A percentile compares a stretch with the other conserved stretches of the same genome.
Conservation (phyloP, 352 stramenopile genomes). For the Globisporangium ultimum region DNA sequence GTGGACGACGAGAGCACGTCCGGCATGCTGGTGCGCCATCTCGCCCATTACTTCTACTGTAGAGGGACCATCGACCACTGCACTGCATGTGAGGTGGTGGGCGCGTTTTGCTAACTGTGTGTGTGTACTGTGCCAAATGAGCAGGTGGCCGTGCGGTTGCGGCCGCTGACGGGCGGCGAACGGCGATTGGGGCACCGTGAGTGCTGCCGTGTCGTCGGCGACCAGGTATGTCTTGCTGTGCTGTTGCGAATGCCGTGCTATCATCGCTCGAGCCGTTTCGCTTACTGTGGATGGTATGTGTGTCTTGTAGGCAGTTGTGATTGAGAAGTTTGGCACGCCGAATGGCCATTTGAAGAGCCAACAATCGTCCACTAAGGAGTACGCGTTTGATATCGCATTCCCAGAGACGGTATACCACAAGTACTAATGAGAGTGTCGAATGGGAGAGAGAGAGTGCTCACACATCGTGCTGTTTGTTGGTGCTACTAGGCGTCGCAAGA, state of each 20-base stretch:
- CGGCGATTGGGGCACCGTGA: constrained; percentile 41
- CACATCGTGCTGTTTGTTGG: not conserved
- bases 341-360: constrained; percentile 52
- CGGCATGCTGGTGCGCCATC: constrained; percentile 31
- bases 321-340: constrained; percentile 48
- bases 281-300: not conserved
- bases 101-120: not conserved
- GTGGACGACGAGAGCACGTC: constrained; percentile 36
- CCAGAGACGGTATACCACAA: constrained; percentile 19
- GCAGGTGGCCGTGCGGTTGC: constrained; percentile 52
- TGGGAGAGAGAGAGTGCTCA: not conserved
- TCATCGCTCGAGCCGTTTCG: too few relatives aligned
- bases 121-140: not conserved
- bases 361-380: constrained; percentile 51
- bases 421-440: too few relatives aligned
- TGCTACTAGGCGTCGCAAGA: constrained; percentile 30
- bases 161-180: constrained; percentile 40
- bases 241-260: not conserved
- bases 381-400: constrained; percentile 62
- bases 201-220: constrained; percentile 49
- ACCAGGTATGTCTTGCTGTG: constrained; percentile 30
- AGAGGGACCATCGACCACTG: too few relatives aligned
- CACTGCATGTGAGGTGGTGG: not conserved
- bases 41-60: not conserved
- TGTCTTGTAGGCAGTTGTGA: constrained; percentile 51